Conservation (phyloP, 202 grass and related monocot species). For the Miscanthus sacchariflorus region DNA sequence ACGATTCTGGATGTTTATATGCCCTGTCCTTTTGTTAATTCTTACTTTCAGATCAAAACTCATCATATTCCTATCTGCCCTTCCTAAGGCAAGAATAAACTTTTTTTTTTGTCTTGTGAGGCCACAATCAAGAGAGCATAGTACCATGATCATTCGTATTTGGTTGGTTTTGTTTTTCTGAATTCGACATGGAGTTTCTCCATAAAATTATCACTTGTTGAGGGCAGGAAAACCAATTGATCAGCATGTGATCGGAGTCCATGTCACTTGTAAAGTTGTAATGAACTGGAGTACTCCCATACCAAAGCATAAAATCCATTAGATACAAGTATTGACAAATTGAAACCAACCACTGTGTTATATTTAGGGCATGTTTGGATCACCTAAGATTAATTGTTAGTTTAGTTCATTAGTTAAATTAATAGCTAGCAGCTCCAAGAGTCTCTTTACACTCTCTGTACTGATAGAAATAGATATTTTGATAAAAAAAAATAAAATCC, state of each 20-base stretch:
- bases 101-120: neutral
- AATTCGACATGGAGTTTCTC: neutral
- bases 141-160: neutral
- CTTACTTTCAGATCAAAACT: neutral
- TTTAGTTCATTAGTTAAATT: no score
- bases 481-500: no score
- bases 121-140: neutral
- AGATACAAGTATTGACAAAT: no score
- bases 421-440: no score
- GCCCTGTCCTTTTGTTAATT: neutral
- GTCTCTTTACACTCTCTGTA: no score
- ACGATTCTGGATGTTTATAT: slow-evolving; percentile 29
- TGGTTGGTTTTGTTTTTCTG: neutral
- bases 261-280: no score
- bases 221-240: neutral
- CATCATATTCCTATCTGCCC: neutral
- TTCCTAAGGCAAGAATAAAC: neutral
- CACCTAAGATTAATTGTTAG: no score
- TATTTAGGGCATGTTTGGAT: no score
- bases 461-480: neutral
- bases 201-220: neutral
- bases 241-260: neutral
- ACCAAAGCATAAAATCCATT: no score
- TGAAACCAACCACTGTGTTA: no score
- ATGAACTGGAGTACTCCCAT: no score